phyloP scores from a whole-genome alignment of 2,329 filamentous ascomycete species.

The Penicillium sp. region DNA sequence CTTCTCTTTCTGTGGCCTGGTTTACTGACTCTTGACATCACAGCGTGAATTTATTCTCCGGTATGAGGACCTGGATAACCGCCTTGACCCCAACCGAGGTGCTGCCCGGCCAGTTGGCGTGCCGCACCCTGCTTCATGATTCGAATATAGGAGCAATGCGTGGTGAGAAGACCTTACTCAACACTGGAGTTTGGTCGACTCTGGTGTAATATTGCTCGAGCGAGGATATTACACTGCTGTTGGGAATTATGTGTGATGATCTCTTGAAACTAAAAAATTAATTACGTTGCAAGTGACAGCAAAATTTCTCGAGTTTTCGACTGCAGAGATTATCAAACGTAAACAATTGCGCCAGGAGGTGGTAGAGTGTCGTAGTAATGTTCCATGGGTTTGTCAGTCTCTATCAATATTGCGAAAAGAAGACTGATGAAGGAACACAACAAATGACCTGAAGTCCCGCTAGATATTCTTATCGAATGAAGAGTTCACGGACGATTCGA shows the following conservation, averaged over 20 bases:
- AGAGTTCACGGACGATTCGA: too few species aligned
- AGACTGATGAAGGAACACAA: too few species aligned
- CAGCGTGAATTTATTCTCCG: conserved; percentile 52
- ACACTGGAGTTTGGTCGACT: conserved; percentile 37
- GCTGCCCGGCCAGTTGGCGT: conserved; percentile 39
- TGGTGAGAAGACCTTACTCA: conserved; percentile 24
- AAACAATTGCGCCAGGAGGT: not conserved
- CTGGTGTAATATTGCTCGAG: conserved; percentile 28
- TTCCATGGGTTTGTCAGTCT: too few species aligned
- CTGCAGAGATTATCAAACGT: not conserved
- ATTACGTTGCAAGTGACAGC: conserved; percentile 20
- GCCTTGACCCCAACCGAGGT: conserved; percentile 42
- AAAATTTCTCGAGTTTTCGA: not conserved
- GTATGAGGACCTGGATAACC: conserved; percentile 53
- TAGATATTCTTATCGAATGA: too few species aligned
- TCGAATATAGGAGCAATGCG: conserved; percentile 10
- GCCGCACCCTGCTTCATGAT: conserved; percentile 40
- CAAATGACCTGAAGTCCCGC: too few species aligned
- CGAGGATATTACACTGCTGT: conserved; percentile 26
- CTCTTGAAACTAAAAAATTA: conserved; percentile 30
- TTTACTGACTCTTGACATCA: conserved; percentile 14
- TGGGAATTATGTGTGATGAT: conserved; percentile 26
- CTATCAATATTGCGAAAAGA: too few species aligned
- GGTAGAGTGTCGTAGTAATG: too few species aligned
- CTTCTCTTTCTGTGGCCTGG: not conserved